These are phyloP conservation scores for Penicillium robsamsonii DNA, from an alignment of 495 filamentous ascomycete genomes.

Conservation along the genomic window DNA sequence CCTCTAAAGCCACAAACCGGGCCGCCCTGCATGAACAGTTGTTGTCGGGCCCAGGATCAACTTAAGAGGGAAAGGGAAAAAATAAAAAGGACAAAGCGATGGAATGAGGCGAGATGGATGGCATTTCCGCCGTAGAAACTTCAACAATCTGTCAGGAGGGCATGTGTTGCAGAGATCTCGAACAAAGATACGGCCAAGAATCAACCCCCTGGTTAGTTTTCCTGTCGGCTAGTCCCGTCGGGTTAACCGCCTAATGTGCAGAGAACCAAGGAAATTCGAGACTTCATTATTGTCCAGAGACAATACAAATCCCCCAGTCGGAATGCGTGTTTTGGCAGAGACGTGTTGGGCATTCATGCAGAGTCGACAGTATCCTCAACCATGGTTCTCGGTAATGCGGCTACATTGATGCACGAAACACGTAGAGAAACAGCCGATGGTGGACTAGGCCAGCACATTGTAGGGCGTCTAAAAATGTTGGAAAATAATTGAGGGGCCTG, in stretches of 20 bases:
- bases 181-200: slow-evolving; percentile 8
- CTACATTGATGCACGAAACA: slow-evolving; percentile 16
- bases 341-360: slow-evolving; percentile 25
- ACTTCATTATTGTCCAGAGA: background rate
- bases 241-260: slow-evolving; percentile 9
- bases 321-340: slow-evolving; percentile 8
- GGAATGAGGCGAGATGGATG: slow-evolving; percentile 2
- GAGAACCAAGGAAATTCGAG: slow-evolving; percentile 3
- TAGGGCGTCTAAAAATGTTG: slow-evolving; percentile 2
- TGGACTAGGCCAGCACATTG: slow-evolving; percentile 11
- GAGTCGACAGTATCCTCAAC: slow-evolving; percentile 15
- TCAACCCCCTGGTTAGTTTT: background rate
- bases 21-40: slow-evolving; percentile 40
- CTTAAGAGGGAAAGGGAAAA: background rate
- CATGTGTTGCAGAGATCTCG: slow-evolving; percentile 7
- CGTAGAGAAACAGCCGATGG: slow-evolving; percentile 13
- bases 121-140: background rate
- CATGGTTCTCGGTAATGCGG: slow-evolving; percentile 27
- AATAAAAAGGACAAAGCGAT: background rate
- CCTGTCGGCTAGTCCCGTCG: slow-evolving; percentile 6
- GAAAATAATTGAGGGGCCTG: background rate
- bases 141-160: background rate
- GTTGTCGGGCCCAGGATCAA: slow-evolving; percentile 11
- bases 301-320: background rate
- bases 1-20: slow-evolving; percentile 22